phyloP scores from a whole-genome alignment of 352 stramenopile genomes.

The Phytopythium chamaehyphon region DNA sequence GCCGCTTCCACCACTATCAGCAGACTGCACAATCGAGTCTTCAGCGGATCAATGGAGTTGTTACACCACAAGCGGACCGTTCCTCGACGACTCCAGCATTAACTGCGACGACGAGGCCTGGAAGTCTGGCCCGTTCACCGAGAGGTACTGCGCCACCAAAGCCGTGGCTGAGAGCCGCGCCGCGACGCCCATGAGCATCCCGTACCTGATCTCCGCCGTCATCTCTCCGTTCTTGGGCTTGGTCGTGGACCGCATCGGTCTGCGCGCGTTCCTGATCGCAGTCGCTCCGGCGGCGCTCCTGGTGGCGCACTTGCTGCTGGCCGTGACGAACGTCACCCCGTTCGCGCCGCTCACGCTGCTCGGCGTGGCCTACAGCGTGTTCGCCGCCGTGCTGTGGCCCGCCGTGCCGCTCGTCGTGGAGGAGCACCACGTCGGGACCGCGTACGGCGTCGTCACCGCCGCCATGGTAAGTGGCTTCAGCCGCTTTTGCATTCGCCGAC shows the following conservation, averaged over 20 bases:
- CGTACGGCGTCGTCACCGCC: slow-evolving; percentile 92
- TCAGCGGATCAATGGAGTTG: slow-evolving; percentile 61
- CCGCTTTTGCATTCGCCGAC: not conserved
- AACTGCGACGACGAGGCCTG: slow-evolving; percentile 73
- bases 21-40: slow-evolving; percentile 64
- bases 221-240: slow-evolving; percentile 90
- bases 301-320: slow-evolving; percentile 83
- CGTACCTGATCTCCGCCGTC: slow-evolving; percentile 89
- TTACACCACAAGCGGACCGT: slow-evolving; percentile 31
- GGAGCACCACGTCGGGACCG: slow-evolving; percentile 85
- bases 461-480: slow-evolving; percentile 57
- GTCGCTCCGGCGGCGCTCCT: slow-evolving; percentile 73
- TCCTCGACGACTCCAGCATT: slow-evolving; percentile 63
- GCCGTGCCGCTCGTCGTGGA: slow-evolving; percentile 90
- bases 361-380: slow-evolving; percentile 91
- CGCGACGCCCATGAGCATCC: slow-evolving; percentile 90
- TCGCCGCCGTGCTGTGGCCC: slow-evolving; percentile 91
- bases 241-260: slow-evolving; percentile 85
- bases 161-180: slow-evolving; percentile 52
- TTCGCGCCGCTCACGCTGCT: slow-evolving; percentile 88
- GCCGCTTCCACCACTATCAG: slow-evolving; percentile 61
- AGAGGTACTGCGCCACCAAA: slow-evolving; percentile 61
- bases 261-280: slow-evolving; percentile 76
- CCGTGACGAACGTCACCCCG: slow-evolving; percentile 61
- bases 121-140: slow-evolving; percentile 55